Evolutionary conservation across 2,329 filamentous ascomycete genomes (phyloP).

Genomic region (Colletotrichum siamense): DNA sequence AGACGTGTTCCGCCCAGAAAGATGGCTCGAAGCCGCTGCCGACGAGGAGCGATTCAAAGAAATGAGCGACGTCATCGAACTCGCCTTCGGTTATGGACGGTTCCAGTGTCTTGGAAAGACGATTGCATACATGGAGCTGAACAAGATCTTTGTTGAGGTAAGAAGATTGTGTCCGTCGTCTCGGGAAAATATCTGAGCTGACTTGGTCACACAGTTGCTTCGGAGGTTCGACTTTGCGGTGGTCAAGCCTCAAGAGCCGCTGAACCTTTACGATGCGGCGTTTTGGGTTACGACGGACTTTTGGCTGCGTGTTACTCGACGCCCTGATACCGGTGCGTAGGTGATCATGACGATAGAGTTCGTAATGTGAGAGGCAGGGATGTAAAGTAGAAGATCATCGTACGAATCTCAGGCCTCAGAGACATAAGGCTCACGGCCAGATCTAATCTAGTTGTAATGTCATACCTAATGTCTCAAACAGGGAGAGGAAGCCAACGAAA

Average conservation of each 20-base stretch:
- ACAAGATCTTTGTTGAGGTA: slow-evolving; percentile 50
- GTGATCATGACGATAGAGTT: not conserved
- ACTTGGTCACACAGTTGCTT: slow-evolving; percentile 28
- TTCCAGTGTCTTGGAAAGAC: slow-evolving; percentile 50
- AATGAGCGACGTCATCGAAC: slow-evolving; percentile 43
- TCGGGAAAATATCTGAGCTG: not conserved
- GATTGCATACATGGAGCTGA: slow-evolving; percentile 48
- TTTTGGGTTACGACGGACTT: slow-evolving; percentile 28
- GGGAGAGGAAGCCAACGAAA: not conserved
- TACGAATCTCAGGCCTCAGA: fast-evolving
- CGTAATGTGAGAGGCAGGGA: not conserved
- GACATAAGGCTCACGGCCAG: not conserved
- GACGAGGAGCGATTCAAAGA: slow-evolving; percentile 30
- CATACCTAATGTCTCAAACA: not conserved
- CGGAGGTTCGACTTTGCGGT: slow-evolving; percentile 26
- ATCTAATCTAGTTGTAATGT: not conserved
- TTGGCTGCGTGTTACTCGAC: slow-evolving; percentile 22
- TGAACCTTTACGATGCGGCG: slow-evolving; percentile 21
- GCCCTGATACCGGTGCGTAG: not conserved
- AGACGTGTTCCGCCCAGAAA: slow-evolving; percentile 50
- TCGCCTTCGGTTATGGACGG: slow-evolving; percentile 47
- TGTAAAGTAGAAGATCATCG: fast-evolving
- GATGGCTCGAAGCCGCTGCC: slow-evolving; percentile 48
- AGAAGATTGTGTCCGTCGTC: not conserved
- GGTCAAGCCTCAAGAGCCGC: slow-evolving; percentile 22